These are phyloP conservation scores for Drechslerella coelobrocha DNA, from an alignment of 2,329 filamentous ascomycete species.

Conservation along the genomic window DNA sequence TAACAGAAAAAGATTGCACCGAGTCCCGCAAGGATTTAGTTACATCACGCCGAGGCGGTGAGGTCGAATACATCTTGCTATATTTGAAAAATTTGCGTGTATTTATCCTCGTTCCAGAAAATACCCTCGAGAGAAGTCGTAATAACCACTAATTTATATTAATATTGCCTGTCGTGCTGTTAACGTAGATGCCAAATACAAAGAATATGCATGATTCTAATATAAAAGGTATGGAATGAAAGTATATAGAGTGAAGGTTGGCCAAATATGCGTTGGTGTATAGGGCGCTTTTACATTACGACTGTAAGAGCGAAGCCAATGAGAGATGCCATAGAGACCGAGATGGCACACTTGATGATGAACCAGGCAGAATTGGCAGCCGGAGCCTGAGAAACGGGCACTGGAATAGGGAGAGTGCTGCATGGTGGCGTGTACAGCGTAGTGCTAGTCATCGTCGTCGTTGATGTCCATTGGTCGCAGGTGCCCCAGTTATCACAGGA, in stretches of 20 bases:
- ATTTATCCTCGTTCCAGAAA: too few relatives aligned
- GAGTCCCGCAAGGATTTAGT: too few relatives aligned
- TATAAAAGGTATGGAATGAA: neutral
- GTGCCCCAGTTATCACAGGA: conserved; percentile 32
- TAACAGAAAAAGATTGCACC: too few relatives aligned
- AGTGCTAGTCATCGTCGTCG: conserved; percentile 41
- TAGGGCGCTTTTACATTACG: conserved; percentile 7
- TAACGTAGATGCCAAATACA: too few relatives aligned
- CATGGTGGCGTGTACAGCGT: conserved; percentile 38
- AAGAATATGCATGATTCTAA: too few relatives aligned
- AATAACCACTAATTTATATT: too few relatives aligned
- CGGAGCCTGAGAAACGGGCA: conserved; percentile 32
- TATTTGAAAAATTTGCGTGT: too few relatives aligned
- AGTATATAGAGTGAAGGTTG: neutral
- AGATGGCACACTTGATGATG: conserved; percentile 19
- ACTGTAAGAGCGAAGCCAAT: conserved; percentile 19
- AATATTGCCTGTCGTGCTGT: too few relatives aligned
- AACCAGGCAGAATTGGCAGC: conserved; percentile 17
- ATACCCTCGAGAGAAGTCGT: too few relatives aligned
- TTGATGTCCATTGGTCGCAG: conserved; percentile 39
- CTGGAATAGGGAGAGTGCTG: conserved; percentile 37
- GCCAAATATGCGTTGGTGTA: neutral
- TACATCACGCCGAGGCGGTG: too few relatives aligned
- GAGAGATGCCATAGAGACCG: conserved; percentile 22
- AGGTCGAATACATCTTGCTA: too few relatives aligned